Conservation (phyloP, 106 monocot genomes). For the Xerophyta viscosa region DNA sequence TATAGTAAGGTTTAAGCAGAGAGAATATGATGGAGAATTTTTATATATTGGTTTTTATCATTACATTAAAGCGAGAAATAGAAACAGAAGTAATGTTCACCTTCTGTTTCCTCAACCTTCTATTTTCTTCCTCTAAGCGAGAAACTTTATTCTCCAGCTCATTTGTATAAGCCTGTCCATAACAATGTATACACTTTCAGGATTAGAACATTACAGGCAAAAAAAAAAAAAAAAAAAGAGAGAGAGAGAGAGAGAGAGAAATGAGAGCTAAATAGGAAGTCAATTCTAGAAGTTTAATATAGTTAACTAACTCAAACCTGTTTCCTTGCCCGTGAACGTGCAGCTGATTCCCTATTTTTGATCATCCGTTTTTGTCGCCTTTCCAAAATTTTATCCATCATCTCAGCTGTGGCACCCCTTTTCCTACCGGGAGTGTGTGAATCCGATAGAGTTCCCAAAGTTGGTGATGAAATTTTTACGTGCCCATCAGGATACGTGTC, state of each 20-base stretch:
- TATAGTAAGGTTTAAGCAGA: too few relatives aligned
- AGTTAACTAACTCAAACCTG: conserved; percentile 49
- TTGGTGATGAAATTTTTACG: conserved; percentile 18
- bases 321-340: conserved; percentile 94
- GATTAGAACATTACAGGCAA: neutral
- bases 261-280: neutral
- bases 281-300: neutral
- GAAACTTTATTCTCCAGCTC: conserved; percentile 91
- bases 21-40: neutral
- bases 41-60: neutral
- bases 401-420: conserved; percentile 28
- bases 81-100: conserved; percentile 17
- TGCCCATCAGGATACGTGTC: conserved; percentile 42
- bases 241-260: neutral
- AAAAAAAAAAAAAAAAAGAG: too few relatives aligned
- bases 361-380: conserved; percentile 97
- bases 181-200: neutral
- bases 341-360: conserved; percentile 93
- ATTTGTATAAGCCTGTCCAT: conserved; percentile 79
- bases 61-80: neutral
- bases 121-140: conserved; percentile 86
- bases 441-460: conserved; percentile 32
- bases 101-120: conserved; percentile 72
- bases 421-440: conserved; percentile 42
- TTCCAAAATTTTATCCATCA: conserved; percentile 58